Evolutionary conservation across 345 rosid genomes (phyloP), one percentile per base, ranked within the genome.

Genomic region (Pugionium dolabratum): DNA sequence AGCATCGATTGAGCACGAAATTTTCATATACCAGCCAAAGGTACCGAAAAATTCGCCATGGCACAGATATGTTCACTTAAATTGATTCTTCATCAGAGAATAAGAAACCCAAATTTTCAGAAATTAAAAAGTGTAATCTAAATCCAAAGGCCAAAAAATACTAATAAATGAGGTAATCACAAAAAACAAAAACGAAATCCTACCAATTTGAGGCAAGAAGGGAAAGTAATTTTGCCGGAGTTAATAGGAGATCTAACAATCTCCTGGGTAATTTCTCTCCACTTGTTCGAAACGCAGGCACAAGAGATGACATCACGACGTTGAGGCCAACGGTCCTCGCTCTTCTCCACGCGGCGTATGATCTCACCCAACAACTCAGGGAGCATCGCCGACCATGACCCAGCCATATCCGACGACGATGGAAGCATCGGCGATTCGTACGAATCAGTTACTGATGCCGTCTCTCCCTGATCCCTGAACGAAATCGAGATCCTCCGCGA

Each of bases 201-300:
- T 48, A 92, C 98, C 90, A 83, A 85, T 71, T 87, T 89, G 36
- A 93, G 97, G 54, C 91, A 89, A 56, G 94, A 83, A 75, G 98
- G 98, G 78, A 89, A 93, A 37, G 98, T 92, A 37, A 92, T 92
- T 67, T 74, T 82, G 68, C 82, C 88, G 4, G 47, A 49, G 29
- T 59, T 68, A 27, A 36, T 66, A 48, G 83, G 74, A 27, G 92
- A 81, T 73, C 41, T 68, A 52, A 86, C 88, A 47, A 85, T 75
- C 31, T 86, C 94, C 44, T 67, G 81, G 28, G 90, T 75, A 51
- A 83, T 72, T 3, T 82, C 87, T 79, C 98, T 87, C 96, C 98
- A 93, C 59, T 80, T 80, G 78, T 85, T 89, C 9, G 97, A 87
- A 30, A 87, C 98, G 64, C 97, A 82, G 4, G 96, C 97, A 49